A percentile compares a stretch with the other conserved stretches of the same genome.
phyloP scores from a whole-genome alignment of 192 early-diverging fungal species.

The Umbelopsis ramanniana region DNA sequence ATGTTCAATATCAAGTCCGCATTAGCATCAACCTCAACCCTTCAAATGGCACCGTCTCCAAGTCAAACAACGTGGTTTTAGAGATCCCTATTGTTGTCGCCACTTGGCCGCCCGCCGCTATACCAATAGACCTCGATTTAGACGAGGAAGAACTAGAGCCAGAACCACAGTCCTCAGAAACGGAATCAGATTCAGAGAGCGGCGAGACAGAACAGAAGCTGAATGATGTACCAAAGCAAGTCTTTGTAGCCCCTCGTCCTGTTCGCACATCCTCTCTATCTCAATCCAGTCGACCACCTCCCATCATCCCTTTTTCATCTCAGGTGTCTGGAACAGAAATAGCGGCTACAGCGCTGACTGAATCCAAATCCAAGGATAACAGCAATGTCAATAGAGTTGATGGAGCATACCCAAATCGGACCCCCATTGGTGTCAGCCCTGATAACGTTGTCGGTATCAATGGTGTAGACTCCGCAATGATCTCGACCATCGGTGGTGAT shows the following conservation, averaged over 20 bases:
- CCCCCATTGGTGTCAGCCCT: too few species aligned
- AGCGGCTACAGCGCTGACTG: not conserved
- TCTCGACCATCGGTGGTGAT: not conserved
- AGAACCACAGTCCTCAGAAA: not conserved
- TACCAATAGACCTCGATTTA: constrained; percentile 41
- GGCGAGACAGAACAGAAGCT: not conserved
- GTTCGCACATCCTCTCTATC: constrained; percentile 9
- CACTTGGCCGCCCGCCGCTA: constrained; percentile 36
- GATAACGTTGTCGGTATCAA: not conserved
- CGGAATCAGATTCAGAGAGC: not conserved
- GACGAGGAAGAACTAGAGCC: constrained; percentile 15
- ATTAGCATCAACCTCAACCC: constrained; percentile 20
- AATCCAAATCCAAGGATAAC: too few species aligned
- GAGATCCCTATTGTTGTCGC: constrained; percentile 40
- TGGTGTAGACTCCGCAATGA: not conserved
- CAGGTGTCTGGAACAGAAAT: not conserved
- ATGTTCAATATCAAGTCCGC: constrained; percentile 36
- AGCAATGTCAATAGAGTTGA: too few species aligned
- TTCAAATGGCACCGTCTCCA: not conserved
- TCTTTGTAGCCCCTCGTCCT: not conserved
- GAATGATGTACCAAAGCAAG: not conserved
- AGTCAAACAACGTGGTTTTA: constrained; percentile 6
- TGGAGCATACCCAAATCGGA: too few species aligned
- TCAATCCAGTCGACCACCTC: not conserved
- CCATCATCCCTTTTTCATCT: not conserved